A percentile compares a stretch with the other conserved stretches of the same genome.
phyloP scores from a whole-genome alignment of 2,329 filamentous ascomycete species.

The Pyrenochaeta sp. region DNA sequence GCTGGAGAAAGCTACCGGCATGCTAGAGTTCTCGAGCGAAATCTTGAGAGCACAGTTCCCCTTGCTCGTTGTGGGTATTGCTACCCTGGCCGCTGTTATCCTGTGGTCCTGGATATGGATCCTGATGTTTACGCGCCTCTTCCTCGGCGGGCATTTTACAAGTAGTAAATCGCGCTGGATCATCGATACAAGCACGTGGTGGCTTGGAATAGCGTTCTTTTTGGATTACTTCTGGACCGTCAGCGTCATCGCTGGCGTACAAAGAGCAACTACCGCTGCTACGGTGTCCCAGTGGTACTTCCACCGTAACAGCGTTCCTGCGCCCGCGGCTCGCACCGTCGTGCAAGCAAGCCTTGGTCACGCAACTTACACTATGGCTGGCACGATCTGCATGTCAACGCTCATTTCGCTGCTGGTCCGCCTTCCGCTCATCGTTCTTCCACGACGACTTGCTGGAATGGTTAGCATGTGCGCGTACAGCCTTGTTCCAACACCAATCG shows the following conservation, averaged over 20 bases:
- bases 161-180: slow-evolving; percentile 68
- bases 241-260: slow-evolving; percentile 84
- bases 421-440: slow-evolving; percentile 84
- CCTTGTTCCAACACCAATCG: slow-evolving; percentile 84
- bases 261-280: slow-evolving; percentile 89
- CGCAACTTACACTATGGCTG: slow-evolving; percentile 85
- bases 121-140: slow-evolving; percentile 93
- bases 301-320: slow-evolving; percentile 82
- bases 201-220: slow-evolving; percentile 91
- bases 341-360: slow-evolving; percentile 85
- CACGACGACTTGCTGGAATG: slow-evolving; percentile 74
- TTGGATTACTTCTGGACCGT: slow-evolving; percentile 96
- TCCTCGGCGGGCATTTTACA: slow-evolving; percentile 87
- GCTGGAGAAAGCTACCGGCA: slow-evolving; percentile 82
- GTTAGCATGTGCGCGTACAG: slow-evolving; percentile 77
- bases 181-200: slow-evolving; percentile 90
- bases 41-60: slow-evolving; percentile 87
- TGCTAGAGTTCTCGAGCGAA: slow-evolving; percentile 89
- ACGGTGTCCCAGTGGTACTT: slow-evolving; percentile 99
- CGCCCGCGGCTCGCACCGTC: slow-evolving; percentile 79
- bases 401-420: slow-evolving; percentile 81
- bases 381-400: slow-evolving; percentile 89
- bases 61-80: slow-evolving; percentile 83
- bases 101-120: slow-evolving; percentile 97
- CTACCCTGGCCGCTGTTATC: slow-evolving; percentile 76